Conservation (phyloP, 345 rosid genomes). For the Camelina neglecta region DNA sequence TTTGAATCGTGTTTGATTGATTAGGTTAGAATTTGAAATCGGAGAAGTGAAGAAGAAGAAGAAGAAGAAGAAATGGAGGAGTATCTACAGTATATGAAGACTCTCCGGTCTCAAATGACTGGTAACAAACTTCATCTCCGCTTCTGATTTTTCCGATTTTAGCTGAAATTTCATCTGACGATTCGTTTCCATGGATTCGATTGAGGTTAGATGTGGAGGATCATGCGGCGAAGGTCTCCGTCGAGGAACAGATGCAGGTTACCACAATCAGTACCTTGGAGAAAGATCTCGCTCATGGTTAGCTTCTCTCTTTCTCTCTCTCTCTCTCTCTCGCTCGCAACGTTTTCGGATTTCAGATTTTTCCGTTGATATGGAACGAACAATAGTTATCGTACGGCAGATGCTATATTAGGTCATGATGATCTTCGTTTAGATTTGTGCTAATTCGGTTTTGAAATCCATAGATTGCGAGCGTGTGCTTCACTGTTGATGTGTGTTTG, state of each 20-base stretch:
- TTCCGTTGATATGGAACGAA: slow-evolving; percentile 2
- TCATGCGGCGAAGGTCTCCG: slow-evolving; percentile 71
- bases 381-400: not conserved
- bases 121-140: slow-evolving; percentile 46
- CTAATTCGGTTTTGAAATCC: not conserved
- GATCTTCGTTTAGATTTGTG: not conserved
- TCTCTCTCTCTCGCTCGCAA: not conserved
- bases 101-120: slow-evolving; percentile 80
- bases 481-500: not conserved
- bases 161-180: not conserved
- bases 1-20: not conserved
- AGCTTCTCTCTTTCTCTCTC: not conserved
- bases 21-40: slow-evolving; percentile 11
- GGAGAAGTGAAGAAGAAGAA: slow-evolving; percentile 32
- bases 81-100: slow-evolving; percentile 76
- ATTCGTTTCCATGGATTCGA: slow-evolving; percentile 11
- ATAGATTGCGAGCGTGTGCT: not conserved
- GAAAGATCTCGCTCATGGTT: slow-evolving; percentile 62
- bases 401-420: slow-evolving; percentile 7
- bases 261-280: slow-evolving; percentile 61
- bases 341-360: slow-evolving; percentile 1
- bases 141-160: not conserved
- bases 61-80: slow-evolving; percentile 67
- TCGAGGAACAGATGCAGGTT: slow-evolving; percentile 68
- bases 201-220: slow-evolving; percentile 70